Evolutionary conservation across 306 rosid genomes (phyloP), one percentile per base, ranked within the genome.

Genomic region (Citrullus colocynthis): DNA sequence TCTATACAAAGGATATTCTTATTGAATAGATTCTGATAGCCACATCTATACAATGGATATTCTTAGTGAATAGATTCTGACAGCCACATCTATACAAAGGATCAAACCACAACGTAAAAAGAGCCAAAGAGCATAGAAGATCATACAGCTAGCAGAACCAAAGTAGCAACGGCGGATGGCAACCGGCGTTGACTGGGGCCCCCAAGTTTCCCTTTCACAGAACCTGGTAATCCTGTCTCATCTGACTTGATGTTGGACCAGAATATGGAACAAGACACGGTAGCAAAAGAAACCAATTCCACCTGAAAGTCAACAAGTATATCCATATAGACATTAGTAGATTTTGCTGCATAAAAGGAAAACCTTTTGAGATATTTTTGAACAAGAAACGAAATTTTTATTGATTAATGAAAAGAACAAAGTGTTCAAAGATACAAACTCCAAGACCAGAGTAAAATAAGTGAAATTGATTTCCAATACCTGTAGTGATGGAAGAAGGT

Each of bases 111-210:
- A 72, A 78, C 65, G 41, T 80, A 80, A 56, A 24, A 60, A 80
- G 72, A 76, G 72, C 18, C 78, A 41, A 78, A 75, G 78, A 17
- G 74, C 14, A 77, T 66, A 77, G 81, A 83, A 76, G 71, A 86
- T 88, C 82, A 60, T 91, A 90, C 98, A 54, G 95, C 95, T 82
- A 87, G 91, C 84, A 94, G 78, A 67, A 90, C 98, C 42, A 82
- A 78, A 44, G 93, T 80, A 56, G 97, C 81, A 84, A 86, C 85
- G 62, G 90, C 87, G 80, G 88, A 84, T 79, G 96, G 84, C 80
- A 94, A 81, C 79, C 98, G 90, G 58, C 98, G 91, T 82, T 91
- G 98, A 85, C 98, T 92, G 41, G 96, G 98, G 65, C 98, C 98
- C 82, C 98, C 98, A 66, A 94, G 98, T 78, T 86, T 94, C 78